Evolutionary conservation across 495 filamentous ascomycete genomes (phyloP).

Genomic region (Recurvomyces mirabilis): DNA sequence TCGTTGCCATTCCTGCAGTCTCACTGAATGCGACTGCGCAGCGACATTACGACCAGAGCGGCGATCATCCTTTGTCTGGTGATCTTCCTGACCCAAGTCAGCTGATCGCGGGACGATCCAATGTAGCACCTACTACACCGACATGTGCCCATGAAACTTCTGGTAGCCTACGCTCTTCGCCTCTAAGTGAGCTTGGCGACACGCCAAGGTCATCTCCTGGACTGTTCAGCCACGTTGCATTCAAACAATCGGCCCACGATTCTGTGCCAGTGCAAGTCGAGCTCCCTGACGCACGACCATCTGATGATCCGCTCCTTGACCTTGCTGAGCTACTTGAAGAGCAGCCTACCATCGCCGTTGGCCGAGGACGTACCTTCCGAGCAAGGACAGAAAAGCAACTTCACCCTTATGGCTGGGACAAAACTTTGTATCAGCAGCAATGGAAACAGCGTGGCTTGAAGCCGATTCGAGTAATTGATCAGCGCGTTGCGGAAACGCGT

Average conservation of each 20-base stretch:
- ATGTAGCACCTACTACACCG: background rate
- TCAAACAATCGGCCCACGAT: too few species aligned
- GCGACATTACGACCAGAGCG: background rate
- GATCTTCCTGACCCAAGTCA: conserved; percentile 2
- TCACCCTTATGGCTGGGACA: conserved; percentile 31
- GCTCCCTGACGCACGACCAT: too few species aligned
- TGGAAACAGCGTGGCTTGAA: conserved; percentile 25
- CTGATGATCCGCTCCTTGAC: too few species aligned
- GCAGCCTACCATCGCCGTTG: too few species aligned
- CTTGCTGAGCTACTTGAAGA: too few species aligned
- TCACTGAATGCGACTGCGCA: too few species aligned
- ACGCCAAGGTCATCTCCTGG: background rate
- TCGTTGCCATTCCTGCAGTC: too few species aligned
- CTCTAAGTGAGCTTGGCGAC: conserved; percentile 12
- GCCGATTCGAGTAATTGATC: conserved; percentile 19
- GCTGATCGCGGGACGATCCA: background rate
- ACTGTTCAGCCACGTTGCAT: too few species aligned
- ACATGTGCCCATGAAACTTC: background rate
- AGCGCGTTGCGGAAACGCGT: conserved; percentile 9
- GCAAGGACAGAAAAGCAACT: conserved; percentile 29
- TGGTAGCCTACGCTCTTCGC: conserved; percentile 9
- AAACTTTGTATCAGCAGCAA: conserved; percentile 24
- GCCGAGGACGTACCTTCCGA: conserved; percentile 22
- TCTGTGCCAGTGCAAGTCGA: too few species aligned
- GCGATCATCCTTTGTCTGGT: too few species aligned